Evolutionary conservation across 495 filamentous ascomycete species (phyloP).

Genomic region (Ramalina intermedia): DNA sequence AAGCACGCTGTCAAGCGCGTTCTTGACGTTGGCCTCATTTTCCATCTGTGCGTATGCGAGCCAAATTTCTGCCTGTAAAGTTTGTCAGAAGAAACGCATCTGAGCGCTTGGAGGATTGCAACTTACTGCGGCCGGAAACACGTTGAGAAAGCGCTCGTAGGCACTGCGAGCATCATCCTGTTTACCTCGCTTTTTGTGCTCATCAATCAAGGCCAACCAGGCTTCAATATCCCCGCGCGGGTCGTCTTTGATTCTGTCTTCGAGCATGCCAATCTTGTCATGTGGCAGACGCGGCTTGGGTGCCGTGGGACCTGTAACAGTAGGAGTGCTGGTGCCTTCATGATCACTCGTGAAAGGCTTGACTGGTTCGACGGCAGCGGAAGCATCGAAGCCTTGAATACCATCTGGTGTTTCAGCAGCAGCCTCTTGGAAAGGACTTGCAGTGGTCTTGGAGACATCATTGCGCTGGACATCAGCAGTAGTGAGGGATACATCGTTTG

Average conservation of each 20-base stretch:
- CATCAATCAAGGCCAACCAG: slow-evolving; percentile 74
- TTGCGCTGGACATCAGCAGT: background rate
- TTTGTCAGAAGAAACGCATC: background rate
- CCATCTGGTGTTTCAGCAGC: background rate
- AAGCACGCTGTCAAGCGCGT: slow-evolving; percentile 69
- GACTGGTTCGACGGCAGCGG: background rate
- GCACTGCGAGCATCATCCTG: slow-evolving; percentile 63
- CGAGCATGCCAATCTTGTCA: slow-evolving; percentile 70
- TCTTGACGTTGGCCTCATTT: slow-evolving; percentile 62
- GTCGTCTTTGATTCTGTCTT: slow-evolving; percentile 82
- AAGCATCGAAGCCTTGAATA: background rate
- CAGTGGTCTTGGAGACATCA: background rate
- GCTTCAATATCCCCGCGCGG: slow-evolving; percentile 81
- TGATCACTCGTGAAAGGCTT: background rate
- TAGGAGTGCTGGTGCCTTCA: slow-evolving; percentile 11
- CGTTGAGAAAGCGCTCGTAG: slow-evolving; percentile 71
- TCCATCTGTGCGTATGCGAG: slow-evolving; percentile 77
- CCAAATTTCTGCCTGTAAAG: slow-evolving; percentile 74
- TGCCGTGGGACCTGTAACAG: slow-evolving; percentile 23
- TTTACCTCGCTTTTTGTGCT: slow-evolving; percentile 69
- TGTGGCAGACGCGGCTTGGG: slow-evolving; percentile 49
- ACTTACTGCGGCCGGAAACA: slow-evolving; percentile 86
- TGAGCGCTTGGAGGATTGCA: slow-evolving; percentile 2
- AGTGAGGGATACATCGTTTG: background rate
- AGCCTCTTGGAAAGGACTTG: background rate